Base-by-base conservation (phyloP, 306 rosid genomes). In the Inga laurina region DNA sequence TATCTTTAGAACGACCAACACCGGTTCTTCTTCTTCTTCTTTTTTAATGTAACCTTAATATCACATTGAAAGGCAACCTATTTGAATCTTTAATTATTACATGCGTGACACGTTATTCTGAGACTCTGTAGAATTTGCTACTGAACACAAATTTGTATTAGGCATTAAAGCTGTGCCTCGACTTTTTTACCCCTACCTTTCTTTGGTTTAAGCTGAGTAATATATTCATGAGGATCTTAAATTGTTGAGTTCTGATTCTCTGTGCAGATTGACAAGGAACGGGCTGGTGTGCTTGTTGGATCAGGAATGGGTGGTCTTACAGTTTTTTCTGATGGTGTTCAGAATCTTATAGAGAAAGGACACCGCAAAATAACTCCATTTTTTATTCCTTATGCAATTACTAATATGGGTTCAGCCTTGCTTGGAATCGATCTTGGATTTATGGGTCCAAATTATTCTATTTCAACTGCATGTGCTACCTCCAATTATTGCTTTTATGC, bases 291-390 rank as follows among this genome's bases (percentile, higher is more conserved):
- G 82, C 93, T 97, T 44, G 97, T 97, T 61, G 98, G 99, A 75
- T 91, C 98, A 1, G 99, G 99, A 43, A 97, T 97, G 99, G 99
- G 99, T 49, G 99, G 99, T 78, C 88, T 97, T 30, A 87, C 97
- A 0, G 98, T 92, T 73, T 97, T 94, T 84, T 91, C 97, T 14
- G 98, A 94, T n/a, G 99, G 98, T 32, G 97, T 97, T 85, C 87
- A 94, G 82, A 81, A 91, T 76, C 78, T 97, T 74, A 94, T 97
- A 83, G 99, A 97, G 83, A 94, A 75, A 65, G 99, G 99, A 46
- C 82, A 90, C 88, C 84, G 99, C 76, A 94, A 97, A 85, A 97
- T 97, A 61, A 90, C 98, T 0, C 99, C 99, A 0, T 97, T 97
- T 82, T 97, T 97, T 86, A 94, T 97, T 88, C 99, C 99, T 72